Percentiles rank a stretch among this genome's conserved stretches.
phyloP scores from a whole-genome alignment of 495 filamentous ascomycete species.

The Aspergillus cavernicola region DNA sequence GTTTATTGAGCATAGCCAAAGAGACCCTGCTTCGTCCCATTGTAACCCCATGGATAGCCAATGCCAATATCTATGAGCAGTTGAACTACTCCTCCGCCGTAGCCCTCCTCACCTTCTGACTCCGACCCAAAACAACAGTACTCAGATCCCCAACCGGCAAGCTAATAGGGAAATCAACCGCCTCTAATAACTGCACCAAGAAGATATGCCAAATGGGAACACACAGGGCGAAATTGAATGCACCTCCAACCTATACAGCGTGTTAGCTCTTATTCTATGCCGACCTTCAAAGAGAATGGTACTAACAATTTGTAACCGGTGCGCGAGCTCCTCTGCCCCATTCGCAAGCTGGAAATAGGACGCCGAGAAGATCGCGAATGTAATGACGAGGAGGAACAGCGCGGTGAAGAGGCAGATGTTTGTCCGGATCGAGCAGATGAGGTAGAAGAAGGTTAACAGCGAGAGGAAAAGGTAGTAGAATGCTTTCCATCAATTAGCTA shows the following conservation, averaged over 20 bases:
- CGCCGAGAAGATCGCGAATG: slow-evolving; percentile 55
- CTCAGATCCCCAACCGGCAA: slow-evolving; percentile 37
- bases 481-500: slow-evolving; percentile 9
- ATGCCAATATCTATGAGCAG: too few relatives aligned
- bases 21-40: too few relatives aligned
- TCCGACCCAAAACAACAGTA: slow-evolving; percentile 27
- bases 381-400: slow-evolving; percentile 57
- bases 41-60: too few relatives aligned
- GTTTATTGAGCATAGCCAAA: too few relatives aligned
- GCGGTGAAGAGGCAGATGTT: slow-evolving; percentile 66
- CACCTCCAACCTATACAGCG: slow-evolving; percentile 25
- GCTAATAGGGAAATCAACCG: slow-evolving; percentile 36
- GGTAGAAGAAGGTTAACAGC: slow-evolving; percentile 62
- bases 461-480: slow-evolving; percentile 30
- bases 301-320: slow-evolving; percentile 32
- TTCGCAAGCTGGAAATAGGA: slow-evolving; percentile 51
- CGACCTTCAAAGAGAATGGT: neutral
- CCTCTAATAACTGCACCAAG: slow-evolving; percentile 56
- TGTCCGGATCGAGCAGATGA: slow-evolving; percentile 66
- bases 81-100: slow-evolving; percentile 4
- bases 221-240: slow-evolving; percentile 52
- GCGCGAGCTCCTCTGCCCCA: slow-evolving; percentile 35
- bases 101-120: slow-evolving; percentile 20
- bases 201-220: slow-evolving; percentile 65
- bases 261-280: neutral